Evolutionary conservation across 768 basidiomycete species (phyloP).

Genomic region (Rhizopogon vulgaris): DNA sequence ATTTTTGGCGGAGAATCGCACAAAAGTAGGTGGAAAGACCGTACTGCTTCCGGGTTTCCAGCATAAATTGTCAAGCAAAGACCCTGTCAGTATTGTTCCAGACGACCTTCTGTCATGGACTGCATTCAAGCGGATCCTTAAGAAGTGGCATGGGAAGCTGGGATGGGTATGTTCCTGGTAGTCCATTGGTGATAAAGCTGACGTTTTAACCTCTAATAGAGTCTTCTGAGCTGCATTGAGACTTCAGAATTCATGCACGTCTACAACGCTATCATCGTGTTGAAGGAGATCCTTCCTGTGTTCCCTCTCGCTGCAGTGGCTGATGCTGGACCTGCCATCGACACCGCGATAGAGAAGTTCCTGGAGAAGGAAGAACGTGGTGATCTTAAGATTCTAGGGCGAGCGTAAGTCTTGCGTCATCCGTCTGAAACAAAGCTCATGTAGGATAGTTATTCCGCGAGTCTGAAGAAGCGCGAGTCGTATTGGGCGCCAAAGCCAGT

Average conservation of each 20-base stretch:
- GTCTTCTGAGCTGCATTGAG: conserved; percentile 73
- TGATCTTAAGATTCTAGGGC: conserved; percentile 76
- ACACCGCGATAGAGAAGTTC: conserved; percentile 58
- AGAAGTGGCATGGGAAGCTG: conserved; percentile 84
- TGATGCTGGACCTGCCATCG: conserved; percentile 49
- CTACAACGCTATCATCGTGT: conserved; percentile 91
- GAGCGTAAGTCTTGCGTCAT: conserved; percentile 47
- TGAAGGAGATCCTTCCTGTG: conserved; percentile 85
- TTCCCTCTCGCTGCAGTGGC: conserved; percentile 70
- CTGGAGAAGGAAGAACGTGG: conserved; percentile 73
- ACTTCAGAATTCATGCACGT: conserved; percentile 95
- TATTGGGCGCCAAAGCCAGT: conserved; percentile 38
- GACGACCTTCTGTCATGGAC: conserved; percentile 63
- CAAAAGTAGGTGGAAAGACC: conserved; percentile 53
- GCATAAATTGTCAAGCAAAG: conserved; percentile 43
- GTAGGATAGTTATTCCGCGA: conserved; percentile 56
- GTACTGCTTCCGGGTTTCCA: conserved; percentile 67
- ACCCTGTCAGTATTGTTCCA: conserved; percentile 28
- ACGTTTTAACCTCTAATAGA: conserved; percentile 36
- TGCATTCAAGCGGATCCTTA: conserved; percentile 60
- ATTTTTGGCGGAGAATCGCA: conserved; percentile 68
- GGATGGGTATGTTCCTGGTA: conserved; percentile 43
- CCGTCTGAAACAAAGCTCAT: conserved; percentile 2
- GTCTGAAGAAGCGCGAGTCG: conserved; percentile 67
- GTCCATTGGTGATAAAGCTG: background rate